These are phyloP conservation scores for Naganishia antarctica DNA, from an alignment of 768 basidiomycete species.

Conservation along the genomic window DNA sequence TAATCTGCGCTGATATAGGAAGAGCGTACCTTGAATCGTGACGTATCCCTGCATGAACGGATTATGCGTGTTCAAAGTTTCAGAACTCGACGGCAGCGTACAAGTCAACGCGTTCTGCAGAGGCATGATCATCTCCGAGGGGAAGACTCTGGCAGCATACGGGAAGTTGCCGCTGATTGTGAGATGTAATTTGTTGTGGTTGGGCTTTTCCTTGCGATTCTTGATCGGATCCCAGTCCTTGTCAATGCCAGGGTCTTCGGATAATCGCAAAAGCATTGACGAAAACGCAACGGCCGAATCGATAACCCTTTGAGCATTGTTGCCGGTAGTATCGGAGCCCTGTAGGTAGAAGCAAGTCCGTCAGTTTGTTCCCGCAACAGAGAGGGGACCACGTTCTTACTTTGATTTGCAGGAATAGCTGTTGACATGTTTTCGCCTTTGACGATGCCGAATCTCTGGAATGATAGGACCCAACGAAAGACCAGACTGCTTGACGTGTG, in stretches of 20 bases:
- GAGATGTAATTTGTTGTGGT: constrained; percentile 36
- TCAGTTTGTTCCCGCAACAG: neutral
- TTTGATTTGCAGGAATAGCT: constrained; percentile 40
- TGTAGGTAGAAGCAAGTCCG: constrained; percentile 4
- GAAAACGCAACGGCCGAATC: constrained; percentile 38
- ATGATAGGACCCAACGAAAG: constrained; percentile 80
- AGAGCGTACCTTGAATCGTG: constrained; percentile 63
- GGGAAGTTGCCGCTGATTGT: constrained; percentile 52
- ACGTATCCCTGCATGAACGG: constrained; percentile 76
- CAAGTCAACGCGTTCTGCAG: constrained; percentile 88
- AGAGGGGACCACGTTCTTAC: constrained; percentile 37
- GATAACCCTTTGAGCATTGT: constrained; percentile 59
- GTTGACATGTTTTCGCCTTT: constrained; percentile 60
- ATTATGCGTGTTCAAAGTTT: constrained; percentile 59
- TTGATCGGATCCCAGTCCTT: constrained; percentile 21
- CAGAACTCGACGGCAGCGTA: constrained; percentile 67
- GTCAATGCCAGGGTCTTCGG: constrained; percentile 28
- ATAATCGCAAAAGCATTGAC: constrained; percentile 33
- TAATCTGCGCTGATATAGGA: neutral
- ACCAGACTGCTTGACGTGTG: constrained; percentile 88
- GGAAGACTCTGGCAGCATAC: constrained; percentile 57
- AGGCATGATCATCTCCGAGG: constrained; percentile 73
- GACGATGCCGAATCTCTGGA: constrained; percentile 57
- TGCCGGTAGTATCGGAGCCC: constrained; percentile 47
- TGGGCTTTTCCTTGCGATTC: constrained; percentile 35